A percentile compares a stretch with the other conserved stretches of the same genome.
These are phyloP conservation scores for Didymosphaeria variabile DNA, from an alignment of 2,329 filamentous ascomycete genomes.

Conservation along the genomic window DNA sequence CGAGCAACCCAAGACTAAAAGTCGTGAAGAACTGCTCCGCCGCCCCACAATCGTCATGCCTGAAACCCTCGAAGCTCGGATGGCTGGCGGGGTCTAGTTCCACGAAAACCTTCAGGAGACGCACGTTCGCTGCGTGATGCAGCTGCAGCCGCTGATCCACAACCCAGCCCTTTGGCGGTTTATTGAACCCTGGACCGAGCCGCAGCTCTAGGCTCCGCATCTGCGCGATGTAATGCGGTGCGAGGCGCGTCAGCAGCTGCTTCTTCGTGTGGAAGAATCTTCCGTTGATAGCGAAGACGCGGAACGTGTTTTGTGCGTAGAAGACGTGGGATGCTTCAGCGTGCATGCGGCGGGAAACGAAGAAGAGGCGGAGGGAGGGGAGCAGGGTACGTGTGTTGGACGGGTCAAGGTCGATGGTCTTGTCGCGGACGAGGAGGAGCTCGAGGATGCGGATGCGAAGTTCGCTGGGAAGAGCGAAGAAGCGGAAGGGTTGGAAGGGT, in stretches of 20 bases:
- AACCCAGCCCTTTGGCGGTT: conserved; percentile 75
- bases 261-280: conserved; percentile 76
- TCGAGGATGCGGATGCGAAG: conserved; percentile 61
- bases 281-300: conserved; percentile 62
- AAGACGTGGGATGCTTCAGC: conserved; percentile 61
- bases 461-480: conserved; percentile 64
- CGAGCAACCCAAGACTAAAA: conserved; percentile 69
- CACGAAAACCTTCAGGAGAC: conserved; percentile 71
- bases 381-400: conserved; percentile 70
- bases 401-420: conserved; percentile 72
- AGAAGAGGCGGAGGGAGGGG: conserved; percentile 71
- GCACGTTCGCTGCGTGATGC: conserved; percentile 66
- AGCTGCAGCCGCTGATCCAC: conserved; percentile 72
- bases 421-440: conserved; percentile 58
- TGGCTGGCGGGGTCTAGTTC: conserved; percentile 75
- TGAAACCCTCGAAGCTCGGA: conserved; percentile 72
- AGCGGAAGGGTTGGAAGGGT: conserved; percentile 53
- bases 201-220: conserved; percentile 74
- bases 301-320: conserved; percentile 62
- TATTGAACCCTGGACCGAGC: conserved; percentile 76
- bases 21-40: conserved; percentile 74
- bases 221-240: conserved; percentile 65
- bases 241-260: conserved; percentile 73
- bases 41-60: conserved; percentile 57
- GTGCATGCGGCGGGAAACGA: conserved; percentile 63